Base-by-base conservation (phyloP, 139 green algal species). In the Monoraphidium neglectum region DNA sequence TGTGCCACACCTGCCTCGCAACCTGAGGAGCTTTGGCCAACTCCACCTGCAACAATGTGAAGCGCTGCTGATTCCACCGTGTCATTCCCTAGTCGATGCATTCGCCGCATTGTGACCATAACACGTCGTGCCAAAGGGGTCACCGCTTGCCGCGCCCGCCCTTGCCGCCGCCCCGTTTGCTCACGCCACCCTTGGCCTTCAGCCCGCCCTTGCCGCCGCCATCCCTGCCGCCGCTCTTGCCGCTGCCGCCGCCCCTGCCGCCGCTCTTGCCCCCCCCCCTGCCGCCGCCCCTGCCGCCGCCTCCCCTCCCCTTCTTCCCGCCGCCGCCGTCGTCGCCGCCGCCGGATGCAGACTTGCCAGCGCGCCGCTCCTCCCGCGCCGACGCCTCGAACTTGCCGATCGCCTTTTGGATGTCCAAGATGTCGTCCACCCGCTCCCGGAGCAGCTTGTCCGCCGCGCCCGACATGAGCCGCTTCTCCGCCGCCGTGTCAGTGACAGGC, bases 401-500 rank as follows among this genome's bases (percentile, higher is more conserved):
- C 10, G 84, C 87, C 76, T 81, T 84, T 12, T 74, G 63, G 10
- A 95, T 77, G 64, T 96, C 88, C 64, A 96, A 53, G 0, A 95
- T 79, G 59, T 96, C 90, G 53, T 94, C 92, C 0, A 87, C 82
- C 33, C 86, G 85, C 74, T 91, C 85, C 1, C 87, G 84, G 28
- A 97, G 46, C 32, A 96, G 87, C 59, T 78, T 83, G 76, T 94
- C 90, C 0, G 89, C 90, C 73, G 92, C 64, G 40, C 85, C 87
- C 67, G 47, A 37, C 46, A 86, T 63, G 37, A 53, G 46, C 28
- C 61, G 60, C 1, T 79, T 69, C 76, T 95, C 87, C 0, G 33
- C 61, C 12, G 56, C 66, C 36, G 74, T 86, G 69, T 90, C 84
- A 0, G 87, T 84, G 15, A 91, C 85, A 1, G 83, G 35, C 47